phyloP scores from a whole-genome alignment of 371 early-diverging fungal genomes.

The Thermomucor indicae-seudaticae region DNA sequence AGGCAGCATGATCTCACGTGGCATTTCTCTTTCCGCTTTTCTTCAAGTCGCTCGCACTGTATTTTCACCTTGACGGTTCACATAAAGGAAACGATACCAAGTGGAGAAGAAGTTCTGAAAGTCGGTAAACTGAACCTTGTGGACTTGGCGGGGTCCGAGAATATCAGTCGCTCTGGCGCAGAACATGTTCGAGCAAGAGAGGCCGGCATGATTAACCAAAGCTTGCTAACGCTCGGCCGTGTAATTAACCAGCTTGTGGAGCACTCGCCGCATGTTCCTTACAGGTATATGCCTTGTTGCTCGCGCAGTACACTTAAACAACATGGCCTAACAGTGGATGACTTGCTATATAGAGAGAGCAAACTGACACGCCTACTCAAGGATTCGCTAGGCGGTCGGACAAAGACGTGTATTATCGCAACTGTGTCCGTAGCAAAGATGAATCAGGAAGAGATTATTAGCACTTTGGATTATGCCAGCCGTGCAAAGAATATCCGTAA shows the following conservation, averaged over 20 bases:
- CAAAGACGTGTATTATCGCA: conserved; percentile 95
- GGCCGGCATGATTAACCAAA: conserved; percentile 88
- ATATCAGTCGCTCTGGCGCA: conserved; percentile 88
- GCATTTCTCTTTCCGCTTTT: neutral
- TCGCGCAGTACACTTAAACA: no score
- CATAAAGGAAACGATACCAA: conserved; percentile 71
- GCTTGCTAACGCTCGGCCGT: conserved; percentile 87
- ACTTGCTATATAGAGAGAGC: conserved; percentile 75
- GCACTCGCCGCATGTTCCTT: conserved; percentile 82
- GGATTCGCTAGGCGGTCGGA: conserved; percentile 91
- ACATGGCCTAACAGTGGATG: no score
- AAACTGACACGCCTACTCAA: conserved; percentile 95
- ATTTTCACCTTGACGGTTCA: conserved; percentile 90
- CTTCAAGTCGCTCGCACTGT: conserved; percentile 84
- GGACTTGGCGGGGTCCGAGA: conserved; percentile 98
- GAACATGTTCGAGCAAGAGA: conserved; percentile 86
- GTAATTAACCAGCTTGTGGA: conserved; percentile 91
- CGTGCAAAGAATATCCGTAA: conserved; percentile 94
- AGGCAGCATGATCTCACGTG: no score
- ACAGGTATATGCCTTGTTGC: conserved; percentile 46
- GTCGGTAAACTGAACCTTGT: conserved; percentile 95
- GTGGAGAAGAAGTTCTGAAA: conserved; percentile 80
- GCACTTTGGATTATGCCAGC: conserved; percentile 94
- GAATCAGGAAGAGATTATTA: conserved; percentile 84
- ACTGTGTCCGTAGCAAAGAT: conserved; percentile 80